These are phyloP conservation scores for Alternaria viburni DNA, from an alignment of 2,329 filamentous ascomycete genomes.

Conservation along the genomic window DNA sequence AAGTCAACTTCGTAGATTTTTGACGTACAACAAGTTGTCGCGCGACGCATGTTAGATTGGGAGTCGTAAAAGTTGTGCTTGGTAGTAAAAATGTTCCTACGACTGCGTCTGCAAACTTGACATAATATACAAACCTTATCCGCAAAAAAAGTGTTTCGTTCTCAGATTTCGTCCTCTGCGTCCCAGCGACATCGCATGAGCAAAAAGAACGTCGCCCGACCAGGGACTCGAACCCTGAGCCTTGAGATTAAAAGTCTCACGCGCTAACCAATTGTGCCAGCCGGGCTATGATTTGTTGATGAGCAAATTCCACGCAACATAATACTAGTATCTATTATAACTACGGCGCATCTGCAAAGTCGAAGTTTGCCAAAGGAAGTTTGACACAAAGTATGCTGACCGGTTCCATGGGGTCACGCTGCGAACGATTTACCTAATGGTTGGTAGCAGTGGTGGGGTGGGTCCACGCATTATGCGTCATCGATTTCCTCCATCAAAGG, in stretches of 20 bases:
- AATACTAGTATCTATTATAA: neutral
- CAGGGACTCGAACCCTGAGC: constrained; percentile 37
- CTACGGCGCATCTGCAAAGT: neutral
- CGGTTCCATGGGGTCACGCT: neutral
- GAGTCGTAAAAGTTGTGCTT: neutral
- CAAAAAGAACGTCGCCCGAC: constrained; percentile 19
- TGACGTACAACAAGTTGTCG: neutral
- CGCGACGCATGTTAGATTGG: neutral
- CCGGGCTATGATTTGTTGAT: constrained; percentile 3
- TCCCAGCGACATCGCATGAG: neutral
- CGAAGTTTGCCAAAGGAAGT: neutral
- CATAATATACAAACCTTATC: neutral
- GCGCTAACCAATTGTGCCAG: constrained; percentile 28
- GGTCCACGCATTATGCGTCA: neutral
- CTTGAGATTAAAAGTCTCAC: constrained; percentile 40
- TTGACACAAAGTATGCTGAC: neutral
- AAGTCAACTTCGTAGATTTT: neutral
- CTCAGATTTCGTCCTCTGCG: no score
- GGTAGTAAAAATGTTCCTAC: neutral
- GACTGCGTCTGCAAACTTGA: neutral
- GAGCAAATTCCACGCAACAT: neutral
- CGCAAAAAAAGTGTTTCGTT: neutral
- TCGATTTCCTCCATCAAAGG: neutral
- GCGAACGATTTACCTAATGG: neutral
- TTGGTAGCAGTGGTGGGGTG: neutral